A percentile compares a stretch with the other conserved stretches of the same genome.
Evolutionary conservation across 768 basidiomycete species (phyloP).

Genomic region (Tulasnella sp.): DNA sequence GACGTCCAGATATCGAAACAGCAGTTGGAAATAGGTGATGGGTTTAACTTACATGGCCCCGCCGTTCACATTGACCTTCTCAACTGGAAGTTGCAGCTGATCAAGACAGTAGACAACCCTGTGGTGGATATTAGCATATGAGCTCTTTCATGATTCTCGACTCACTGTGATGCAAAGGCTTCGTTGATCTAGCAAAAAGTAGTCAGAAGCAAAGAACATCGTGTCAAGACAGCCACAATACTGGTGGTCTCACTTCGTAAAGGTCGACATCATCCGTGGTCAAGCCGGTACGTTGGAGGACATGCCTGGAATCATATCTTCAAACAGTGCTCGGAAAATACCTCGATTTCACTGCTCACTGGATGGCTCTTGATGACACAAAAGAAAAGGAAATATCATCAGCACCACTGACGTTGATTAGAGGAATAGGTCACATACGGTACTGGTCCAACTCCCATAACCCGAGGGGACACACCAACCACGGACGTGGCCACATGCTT

Average conservation of each 20-base stretch:
- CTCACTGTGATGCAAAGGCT: slow-evolving; percentile 84
- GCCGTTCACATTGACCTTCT: slow-evolving; percentile 60
- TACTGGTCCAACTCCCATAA: slow-evolving; percentile 72
- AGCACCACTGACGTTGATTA: too few species aligned
- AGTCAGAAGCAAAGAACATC: neutral
- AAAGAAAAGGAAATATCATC: too few species aligned
- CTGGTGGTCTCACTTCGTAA: slow-evolving; percentile 44
- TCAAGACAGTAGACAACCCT: slow-evolving; percentile 69
- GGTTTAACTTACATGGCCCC: slow-evolving; percentile 25
- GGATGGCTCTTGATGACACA: too few species aligned
- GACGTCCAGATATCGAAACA: neutral
- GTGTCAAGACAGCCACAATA: too few species aligned
- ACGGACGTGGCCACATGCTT: slow-evolving; percentile 74
- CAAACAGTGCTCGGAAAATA: neutral
- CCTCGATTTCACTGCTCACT: neutral
- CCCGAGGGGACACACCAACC: slow-evolving; percentile 53
- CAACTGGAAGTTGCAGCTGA: slow-evolving; percentile 58
- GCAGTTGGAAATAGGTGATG: neutral
- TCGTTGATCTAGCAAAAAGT: slow-evolving; percentile 55
- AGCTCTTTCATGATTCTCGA: neutral
- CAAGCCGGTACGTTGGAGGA: slow-evolving; percentile 50
- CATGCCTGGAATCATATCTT: slow-evolving; percentile 35
- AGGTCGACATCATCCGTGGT: slow-evolving; percentile 63
- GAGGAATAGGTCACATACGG: slow-evolving; percentile 26
- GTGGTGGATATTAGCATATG: neutral